These are phyloP conservation scores for Mycena kentingensis DNA, from an alignment of 768 basidiomycete species.

Conservation along the genomic window DNA sequence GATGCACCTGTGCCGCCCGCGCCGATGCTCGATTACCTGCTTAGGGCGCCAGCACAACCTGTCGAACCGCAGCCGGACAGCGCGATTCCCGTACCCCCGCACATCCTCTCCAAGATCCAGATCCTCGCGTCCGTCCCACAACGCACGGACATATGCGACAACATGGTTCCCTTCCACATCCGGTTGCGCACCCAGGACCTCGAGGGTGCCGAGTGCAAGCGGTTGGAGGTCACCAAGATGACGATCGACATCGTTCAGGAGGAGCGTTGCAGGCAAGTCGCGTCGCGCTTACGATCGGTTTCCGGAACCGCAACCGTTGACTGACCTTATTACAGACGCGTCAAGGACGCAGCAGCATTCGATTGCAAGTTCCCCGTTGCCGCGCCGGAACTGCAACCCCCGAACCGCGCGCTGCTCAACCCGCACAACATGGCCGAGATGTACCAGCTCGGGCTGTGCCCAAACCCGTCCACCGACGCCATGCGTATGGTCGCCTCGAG, in stretches of 20 bases:
- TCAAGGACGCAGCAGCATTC: constrained; percentile 45
- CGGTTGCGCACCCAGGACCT: constrained; percentile 62
- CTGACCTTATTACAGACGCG: constrained; percentile 8
- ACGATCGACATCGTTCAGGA: constrained; percentile 59
- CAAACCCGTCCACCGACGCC: constrained; percentile 25
- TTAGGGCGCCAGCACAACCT: constrained; percentile 38
- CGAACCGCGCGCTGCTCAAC: constrained; percentile 54
- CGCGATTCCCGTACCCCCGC: constrained; percentile 44
- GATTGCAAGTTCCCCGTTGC: constrained; percentile 57
- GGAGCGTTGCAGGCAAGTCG: constrained; percentile 75
- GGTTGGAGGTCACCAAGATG: constrained; percentile 59
- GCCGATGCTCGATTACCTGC: constrained; percentile 43
- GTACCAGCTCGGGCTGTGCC: constrained; percentile 49
- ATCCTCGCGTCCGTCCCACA: constrained; percentile 66
- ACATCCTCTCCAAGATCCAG: constrained; percentile 63
- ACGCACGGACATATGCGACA: constrained; percentile 48
- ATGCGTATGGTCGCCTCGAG: constrained; percentile 38
- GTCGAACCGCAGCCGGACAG: constrained; percentile 15
- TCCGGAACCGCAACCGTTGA: constrained; percentile 1
- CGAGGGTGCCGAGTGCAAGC: constrained; percentile 48
- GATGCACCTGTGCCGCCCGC: constrained; percentile 34
- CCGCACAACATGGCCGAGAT: constrained; percentile 58
- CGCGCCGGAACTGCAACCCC: constrained; percentile 59
- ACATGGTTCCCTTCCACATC: constrained; percentile 54
- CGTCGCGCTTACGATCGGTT: constrained; percentile 22